A percentile compares a stretch with the other conserved stretches of the same genome.
These are phyloP conservation scores for Brassica balearica DNA, from an alignment of 441 rosid species.

Conservation along the genomic window DNA sequence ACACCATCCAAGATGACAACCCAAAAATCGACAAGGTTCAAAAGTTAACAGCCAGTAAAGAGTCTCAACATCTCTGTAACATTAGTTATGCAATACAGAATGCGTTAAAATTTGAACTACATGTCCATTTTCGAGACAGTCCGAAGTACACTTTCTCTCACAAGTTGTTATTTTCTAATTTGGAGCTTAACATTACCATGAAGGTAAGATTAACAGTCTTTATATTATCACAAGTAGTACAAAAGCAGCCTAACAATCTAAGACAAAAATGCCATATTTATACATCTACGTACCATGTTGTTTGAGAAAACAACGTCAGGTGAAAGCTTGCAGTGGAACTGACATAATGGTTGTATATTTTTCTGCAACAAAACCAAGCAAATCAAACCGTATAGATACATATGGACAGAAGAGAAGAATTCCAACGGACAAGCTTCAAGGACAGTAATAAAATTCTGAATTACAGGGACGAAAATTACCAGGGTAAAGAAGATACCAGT, in stretches of 20 bases:
- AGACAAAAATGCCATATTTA: slow-evolving; percentile 17
- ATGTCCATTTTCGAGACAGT: slow-evolving; percentile 15
- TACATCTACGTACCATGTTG: slow-evolving; percentile 69
- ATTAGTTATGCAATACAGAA: slow-evolving; percentile 15
- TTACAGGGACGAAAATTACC: slow-evolving; percentile 68
- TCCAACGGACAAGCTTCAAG: slow-evolving; percentile 19
- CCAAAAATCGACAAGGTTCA: no score
- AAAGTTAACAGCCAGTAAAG: no score
- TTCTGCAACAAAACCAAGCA: slow-evolving; percentile 63
- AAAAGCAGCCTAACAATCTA: slow-evolving; percentile 22
- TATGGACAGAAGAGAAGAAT: slow-evolving; percentile 1
- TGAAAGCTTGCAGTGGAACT: slow-evolving; percentile 82
- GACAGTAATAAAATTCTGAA: slow-evolving; percentile 27
- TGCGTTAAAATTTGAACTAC: slow-evolving; percentile 19
- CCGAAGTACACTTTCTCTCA: slow-evolving; percentile 25
- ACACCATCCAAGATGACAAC: slow-evolving; percentile 17
- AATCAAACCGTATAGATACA: slow-evolving; percentile 23
- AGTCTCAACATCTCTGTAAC: slow-evolving; percentile 21
- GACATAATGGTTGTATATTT: slow-evolving; percentile 55
- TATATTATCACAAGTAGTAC: neutral
- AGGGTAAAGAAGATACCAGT: slow-evolving; percentile 89
- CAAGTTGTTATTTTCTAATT: slow-evolving; percentile 1
- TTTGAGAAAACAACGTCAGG: slow-evolving; percentile 59
- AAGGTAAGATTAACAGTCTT: slow-evolving; percentile 8
- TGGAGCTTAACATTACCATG: slow-evolving; percentile 10